Base-by-base conservation (phyloP, 1,284 basidiomycete genomes). In the Athelia psychrophila region DNA sequence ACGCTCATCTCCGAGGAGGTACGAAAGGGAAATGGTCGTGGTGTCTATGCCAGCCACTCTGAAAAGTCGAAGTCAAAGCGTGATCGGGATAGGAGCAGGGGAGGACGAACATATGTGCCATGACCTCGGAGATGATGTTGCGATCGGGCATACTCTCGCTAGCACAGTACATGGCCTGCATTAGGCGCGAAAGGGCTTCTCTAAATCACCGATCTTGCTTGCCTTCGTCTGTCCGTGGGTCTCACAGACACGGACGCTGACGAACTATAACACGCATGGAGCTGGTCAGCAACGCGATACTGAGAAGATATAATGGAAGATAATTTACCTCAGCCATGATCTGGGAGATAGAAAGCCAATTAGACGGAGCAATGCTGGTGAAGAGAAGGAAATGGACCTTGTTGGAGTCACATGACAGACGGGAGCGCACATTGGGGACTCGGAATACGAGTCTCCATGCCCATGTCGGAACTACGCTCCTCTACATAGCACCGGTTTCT, bases 51-150 rank as follows among this genome's bases (percentile, higher is more conserved):
- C n/a, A n/a, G n/a, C n/a, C n/a, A n/a, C n/a, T n/a, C n/a, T n/a
- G n/a, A 75, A 48, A 44, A 86, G 88, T 71, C 87, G 88, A n/a
- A 62, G 90, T 73, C 60, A 90, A 86, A 0, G 84, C 87, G 57
- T 79, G 67, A 86, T 89, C 2, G n/a, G n/a, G n/a, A n/a, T n/a
- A n/a, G 84, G 81, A n/a, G 88, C 66, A 4, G 85, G 77, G 38
- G 80, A 86, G 0, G 87, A 86, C 2, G 84, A 63, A 88, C 86
- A 88, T 70, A 59, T 90, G 87, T 16, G 83, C 87, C 82, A 89
- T 89, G 56, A 79, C 73, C 65, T 90, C 86, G 16, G 86, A 87
- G 58, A 90, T 83, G 56, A 88, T 79, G 60, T 88, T 79, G 55
- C 77, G 77, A 57, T 87, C 84, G 51, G 84, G 77, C 76, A 86